A percentile compares a stretch with the other conserved stretches of the same genome.
Conservation (phyloP, 2,329 filamentous ascomycete species). For the Alternaria solani region DNA sequence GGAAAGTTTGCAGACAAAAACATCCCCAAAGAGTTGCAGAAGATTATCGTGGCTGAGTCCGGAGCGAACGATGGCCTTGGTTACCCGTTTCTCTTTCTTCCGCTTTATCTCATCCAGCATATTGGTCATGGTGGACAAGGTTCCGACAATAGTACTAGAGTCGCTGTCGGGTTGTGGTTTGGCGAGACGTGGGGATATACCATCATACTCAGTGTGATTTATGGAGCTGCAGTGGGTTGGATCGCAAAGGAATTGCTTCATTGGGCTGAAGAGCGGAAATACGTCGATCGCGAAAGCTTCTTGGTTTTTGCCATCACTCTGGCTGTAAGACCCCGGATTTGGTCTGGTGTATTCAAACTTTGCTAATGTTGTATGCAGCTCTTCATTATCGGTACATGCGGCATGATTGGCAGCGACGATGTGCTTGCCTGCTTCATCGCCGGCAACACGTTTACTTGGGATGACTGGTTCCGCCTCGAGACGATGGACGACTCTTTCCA, state of each 20-base stretch:
- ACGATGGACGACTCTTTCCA: conserved; percentile 92
- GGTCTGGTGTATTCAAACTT: not conserved
- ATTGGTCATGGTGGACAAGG: conserved; percentile 64
- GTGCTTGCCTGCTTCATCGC: conserved; percentile 92
- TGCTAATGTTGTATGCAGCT: conserved; percentile 55
- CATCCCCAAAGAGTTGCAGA: conserved; percentile 80
- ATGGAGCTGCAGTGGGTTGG: conserved; percentile 81
- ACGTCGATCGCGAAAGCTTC: conserved; percentile 87
- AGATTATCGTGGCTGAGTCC: conserved; percentile 72
- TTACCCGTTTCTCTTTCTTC: conserved; percentile 87
- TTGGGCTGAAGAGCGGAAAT: conserved; percentile 81
- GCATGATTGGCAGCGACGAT: conserved; percentile 87
- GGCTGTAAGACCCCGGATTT: conserved; percentile 61
- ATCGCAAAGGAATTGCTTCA: conserved; percentile 82
- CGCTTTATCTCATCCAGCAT: conserved; percentile 84
- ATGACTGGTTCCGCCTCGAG: conserved; percentile 91
- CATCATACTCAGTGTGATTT: conserved; percentile 78
- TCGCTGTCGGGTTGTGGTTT: conserved; percentile 82
- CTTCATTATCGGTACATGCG: conserved; percentile 87
- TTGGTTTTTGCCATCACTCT: conserved; percentile 85
- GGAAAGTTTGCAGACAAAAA: conserved; percentile 93
- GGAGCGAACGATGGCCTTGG: conserved; percentile 90
- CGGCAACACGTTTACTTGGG: conserved; percentile 89
- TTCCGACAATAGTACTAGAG: conserved; percentile 60
- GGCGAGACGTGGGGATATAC: conserved; percentile 85